Percentiles rank a stretch among this genome's conserved stretches.
phyloP scores from a whole-genome alignment of 495 filamentous ascomycete genomes.

The Podospora australis region DNA sequence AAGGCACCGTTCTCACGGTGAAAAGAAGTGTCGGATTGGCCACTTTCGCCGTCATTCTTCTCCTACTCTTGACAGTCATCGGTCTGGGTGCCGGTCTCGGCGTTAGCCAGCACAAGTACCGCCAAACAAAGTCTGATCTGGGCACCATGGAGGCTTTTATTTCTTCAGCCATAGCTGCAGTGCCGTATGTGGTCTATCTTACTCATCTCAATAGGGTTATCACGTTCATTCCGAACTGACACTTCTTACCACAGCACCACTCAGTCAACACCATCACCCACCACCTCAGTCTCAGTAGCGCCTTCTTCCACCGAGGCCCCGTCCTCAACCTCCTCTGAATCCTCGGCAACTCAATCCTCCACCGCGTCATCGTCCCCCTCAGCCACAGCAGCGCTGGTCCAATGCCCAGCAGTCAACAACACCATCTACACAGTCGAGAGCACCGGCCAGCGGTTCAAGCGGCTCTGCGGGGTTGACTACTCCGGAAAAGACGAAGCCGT shows the following conservation, averaged over 20 bases:
- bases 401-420: slow-evolving; percentile 29
- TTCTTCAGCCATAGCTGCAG: slow-evolving; percentile 1
- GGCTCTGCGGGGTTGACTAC: slow-evolving; percentile 33
- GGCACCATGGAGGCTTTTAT: slow-evolving; percentile 7
- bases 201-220: too few relatives aligned
- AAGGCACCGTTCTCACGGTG: slow-evolving; percentile 6
- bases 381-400: slow-evolving; percentile 5
- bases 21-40: slow-evolving; percentile 15
- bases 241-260: background rate
- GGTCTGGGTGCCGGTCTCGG: slow-evolving; percentile 26
- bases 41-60: background rate
- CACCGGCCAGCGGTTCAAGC: slow-evolving; percentile 21
- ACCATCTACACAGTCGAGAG: slow-evolving; percentile 22
- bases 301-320: background rate
- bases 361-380: background rate
- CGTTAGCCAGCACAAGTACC: slow-evolving; percentile 20
- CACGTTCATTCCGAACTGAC: background rate
- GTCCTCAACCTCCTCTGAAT: background rate
- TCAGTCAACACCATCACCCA: background rate
- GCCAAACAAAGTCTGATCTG: slow-evolving; percentile 14
- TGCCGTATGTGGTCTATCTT: too few relatives aligned
- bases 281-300: slow-evolving; percentile 2
- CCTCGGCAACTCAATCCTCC: background rate
- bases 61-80: slow-evolving; percentile 17
- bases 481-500: slow-evolving; percentile 22